Base-by-base conservation (phyloP, 768 basidiomycete species). In the Mycena pura region DNA sequence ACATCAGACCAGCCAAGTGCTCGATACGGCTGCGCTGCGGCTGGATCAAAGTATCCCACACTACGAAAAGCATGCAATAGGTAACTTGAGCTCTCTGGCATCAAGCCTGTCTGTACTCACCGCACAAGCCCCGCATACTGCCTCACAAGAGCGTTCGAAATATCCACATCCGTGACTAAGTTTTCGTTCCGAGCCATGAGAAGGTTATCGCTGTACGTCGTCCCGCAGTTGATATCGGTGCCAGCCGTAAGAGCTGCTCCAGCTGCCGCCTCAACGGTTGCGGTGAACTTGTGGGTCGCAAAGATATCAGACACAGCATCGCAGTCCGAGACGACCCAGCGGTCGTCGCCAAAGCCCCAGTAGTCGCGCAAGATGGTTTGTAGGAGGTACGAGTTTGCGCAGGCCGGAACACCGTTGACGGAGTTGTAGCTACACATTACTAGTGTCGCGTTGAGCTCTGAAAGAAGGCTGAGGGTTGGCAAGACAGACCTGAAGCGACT, bases 401-500 rank as follows among this genome's bases (percentile, higher is more conserved):
- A 87, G 0, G 82, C 75, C 3, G 86, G 85, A 27, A 86, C 66
- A 2, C 86, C 86, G 57, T 86, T 86, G 22, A 87, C 81, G 13
- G 84, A 78, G 63, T 86, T 87, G 67, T 85, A 87, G 61, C 80
- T 81, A 74, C 85, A 87, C 85, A 86, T 86, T 32, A 86, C 74
- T 24, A 82, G 81, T 17, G 17, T 36, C 8, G 22, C 32, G n/a
- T n/a, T n/a, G n/a, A n/a, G n/a, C n/a, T n/a, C 34, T 36, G 34
- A 17, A 9, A 36, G 34, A 36, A 36, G 17, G 10, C 9, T n/a
- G n/a, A n/a, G n/a, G n/a, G n/a, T n/a, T n/a, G n/a, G n/a, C n/a
- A n/a, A n/a, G n/a, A n/a, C n/a, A n/a, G n/a, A n/a, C 17, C 34
- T 9, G 34, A 17, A 36, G 9, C 34, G 34, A 9, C 34, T 36